Evolutionary conservation across 1,139 yeast species (phyloP).

Genomic region (Arxiozyma slooffiae): DNA sequence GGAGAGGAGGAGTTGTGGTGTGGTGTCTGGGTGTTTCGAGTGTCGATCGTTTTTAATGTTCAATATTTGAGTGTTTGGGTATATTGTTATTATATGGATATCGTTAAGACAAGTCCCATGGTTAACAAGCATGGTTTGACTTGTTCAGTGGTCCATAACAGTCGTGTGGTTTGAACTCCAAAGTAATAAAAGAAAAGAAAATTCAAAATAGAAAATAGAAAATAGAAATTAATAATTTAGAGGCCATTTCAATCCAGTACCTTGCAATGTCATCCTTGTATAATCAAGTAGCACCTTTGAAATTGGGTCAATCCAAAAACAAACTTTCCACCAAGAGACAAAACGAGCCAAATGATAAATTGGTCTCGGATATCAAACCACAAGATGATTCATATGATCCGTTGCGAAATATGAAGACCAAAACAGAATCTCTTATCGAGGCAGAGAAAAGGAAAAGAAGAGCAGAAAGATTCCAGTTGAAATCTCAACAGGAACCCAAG

Average conservation of each 20-base stretch:
- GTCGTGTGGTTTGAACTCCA: too few relatives aligned
- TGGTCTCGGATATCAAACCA: background rate
- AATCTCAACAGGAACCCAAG: background rate
- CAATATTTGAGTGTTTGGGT: too few relatives aligned
- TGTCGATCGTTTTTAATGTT: too few relatives aligned
- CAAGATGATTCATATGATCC: background rate
- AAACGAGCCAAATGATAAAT: background rate
- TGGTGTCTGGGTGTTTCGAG: too few relatives aligned
- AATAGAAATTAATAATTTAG: background rate
- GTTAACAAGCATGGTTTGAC: too few relatives aligned
- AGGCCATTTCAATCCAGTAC: background rate
- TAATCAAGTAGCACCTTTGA: slow-evolving; percentile 15
- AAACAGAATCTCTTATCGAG: slow-evolving; percentile 6
- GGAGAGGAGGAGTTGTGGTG: too few relatives aligned
- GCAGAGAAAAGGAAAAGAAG: slow-evolving; percentile 22
- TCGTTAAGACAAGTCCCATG: too few relatives aligned
- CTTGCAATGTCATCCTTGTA: slow-evolving; percentile 8
- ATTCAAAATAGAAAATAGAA: too few relatives aligned
- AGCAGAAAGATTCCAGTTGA: slow-evolving; percentile 22
- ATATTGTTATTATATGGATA: too few relatives aligned
- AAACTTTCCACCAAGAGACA: background rate
- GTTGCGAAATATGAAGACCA: background rate
- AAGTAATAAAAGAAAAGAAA: background rate
- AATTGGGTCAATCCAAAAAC: slow-evolving; percentile 7
- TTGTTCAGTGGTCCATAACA: too few relatives aligned